Base-by-base conservation (phyloP, 306 rosid genomes). In the Medicago ruthenica region DNA sequence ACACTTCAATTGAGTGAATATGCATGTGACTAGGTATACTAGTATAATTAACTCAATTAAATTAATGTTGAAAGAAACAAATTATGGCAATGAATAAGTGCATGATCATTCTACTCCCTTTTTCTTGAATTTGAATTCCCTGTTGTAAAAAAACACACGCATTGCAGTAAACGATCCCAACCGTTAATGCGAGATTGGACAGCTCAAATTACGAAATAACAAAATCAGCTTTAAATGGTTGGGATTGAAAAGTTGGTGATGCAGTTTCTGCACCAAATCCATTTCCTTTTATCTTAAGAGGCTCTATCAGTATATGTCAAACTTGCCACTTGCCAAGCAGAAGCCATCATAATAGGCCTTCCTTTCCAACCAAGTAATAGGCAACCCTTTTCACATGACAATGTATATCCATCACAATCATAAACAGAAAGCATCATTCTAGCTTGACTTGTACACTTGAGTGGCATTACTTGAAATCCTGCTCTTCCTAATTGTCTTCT, bases 311-410 rank as follows among this genome's bases (percentile, higher is more conserved):
- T 34, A 34, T 12, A 42, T 21, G 13, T 77, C 63, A 70, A 34
- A 79, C 79, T 81, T 82, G 84, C 66, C 15, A 80, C 92, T 79
- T 87, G 87, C 96, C 97, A 90, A 37, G 89, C 93, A n/a, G 96
- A 87, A 65, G 96, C 90, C 83, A 92, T 84, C 82, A 90, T 82
- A n/a, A 86, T 74, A 8, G 91, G 83, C 78, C 89, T 88, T 45
- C 88, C 93, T 84, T 80, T 88, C 96, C 96, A 92, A 15, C 97
- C 96, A 65, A 92, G 93, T 42, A 92, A 79, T 78, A 90, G 84
- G 76, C 87, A 80, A 10, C 89, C 97, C 81, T 88, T 90, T 57
- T 90, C 91, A 64, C 42, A 59, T 21, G 89, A 81, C 81, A 84
- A 77, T 37, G 89, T 86, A 48, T 87, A 90, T 50, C 92, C 97